Percentiles rank a stretch among this genome's conserved stretches.
Evolutionary conservation across 495 filamentous ascomycete genomes (phyloP).

Genomic region (Talaromyces adpressus): DNA sequence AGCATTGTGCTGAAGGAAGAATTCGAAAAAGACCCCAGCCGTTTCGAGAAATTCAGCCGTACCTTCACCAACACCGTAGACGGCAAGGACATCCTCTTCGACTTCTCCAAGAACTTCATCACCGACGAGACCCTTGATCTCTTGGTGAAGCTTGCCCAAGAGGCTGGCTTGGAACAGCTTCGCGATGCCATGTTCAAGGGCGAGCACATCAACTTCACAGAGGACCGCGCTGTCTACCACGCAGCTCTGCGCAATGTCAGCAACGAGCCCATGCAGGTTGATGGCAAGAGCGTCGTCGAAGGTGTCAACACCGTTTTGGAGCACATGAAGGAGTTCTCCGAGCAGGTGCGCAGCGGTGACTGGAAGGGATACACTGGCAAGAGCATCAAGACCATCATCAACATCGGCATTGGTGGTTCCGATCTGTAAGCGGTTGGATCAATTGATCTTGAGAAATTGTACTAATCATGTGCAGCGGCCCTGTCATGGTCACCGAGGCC

Average conservation of each 20-base stretch:
- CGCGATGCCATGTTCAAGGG: slow-evolving; percentile 95
- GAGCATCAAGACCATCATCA: slow-evolving; percentile 92
- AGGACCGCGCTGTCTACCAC: slow-evolving; percentile 94
- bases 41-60: slow-evolving; percentile 85
- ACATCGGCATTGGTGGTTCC: slow-evolving; percentile 96
- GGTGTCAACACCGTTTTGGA: slow-evolving; percentile 85
- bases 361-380: slow-evolving; percentile 99
- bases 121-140: slow-evolving; percentile 86
- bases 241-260: slow-evolving; percentile 82
- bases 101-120: slow-evolving; percentile 98
- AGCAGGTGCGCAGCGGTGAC: slow-evolving; percentile 86
- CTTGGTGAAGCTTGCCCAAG: slow-evolving; percentile 80
- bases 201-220: slow-evolving; percentile 98
- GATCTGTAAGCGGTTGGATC: slow-evolving; percentile 64
- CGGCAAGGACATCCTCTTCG: slow-evolving; percentile 81
- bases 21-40: slow-evolving; percentile 80
- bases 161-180: slow-evolving; percentile 85
- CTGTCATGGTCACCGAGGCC: slow-evolving; percentile 97
- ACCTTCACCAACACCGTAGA: slow-evolving; percentile 75
- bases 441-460: neutral
- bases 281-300: slow-evolving; percentile 93
- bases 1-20: slow-evolving; percentile 87
- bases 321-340: slow-evolving; percentile 96
- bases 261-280: slow-evolving; percentile 82
- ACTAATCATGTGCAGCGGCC: slow-evolving; percentile 58